These are phyloP conservation scores for Tulasnella sp. DNA, from an alignment of 768 basidiomycete species.

Conservation along the genomic window DNA sequence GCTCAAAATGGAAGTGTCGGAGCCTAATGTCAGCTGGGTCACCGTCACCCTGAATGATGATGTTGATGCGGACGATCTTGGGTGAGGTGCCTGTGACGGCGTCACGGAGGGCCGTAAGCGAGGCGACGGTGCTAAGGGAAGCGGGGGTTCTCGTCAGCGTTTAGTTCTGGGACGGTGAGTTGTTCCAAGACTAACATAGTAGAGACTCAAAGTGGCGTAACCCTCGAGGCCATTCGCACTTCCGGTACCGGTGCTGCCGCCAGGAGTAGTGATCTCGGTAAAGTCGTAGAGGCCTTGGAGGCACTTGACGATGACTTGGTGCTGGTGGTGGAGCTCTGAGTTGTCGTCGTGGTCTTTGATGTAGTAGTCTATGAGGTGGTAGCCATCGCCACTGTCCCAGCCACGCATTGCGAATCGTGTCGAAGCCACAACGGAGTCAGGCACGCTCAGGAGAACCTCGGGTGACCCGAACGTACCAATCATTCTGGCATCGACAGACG, in stretches of 20 bases:
- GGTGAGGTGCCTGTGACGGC: slow-evolving; percentile 16
- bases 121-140: slow-evolving; percentile 13
- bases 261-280: background rate
- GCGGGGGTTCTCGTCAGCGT: background rate
- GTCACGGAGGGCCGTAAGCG: slow-evolving; percentile 16
- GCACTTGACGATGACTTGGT: background rate
- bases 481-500: background rate
- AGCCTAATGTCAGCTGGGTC: background rate
- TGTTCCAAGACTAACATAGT: slow-evolving; percentile 22
- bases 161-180: slow-evolving; percentile 16
- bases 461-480: background rate
- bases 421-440: background rate
- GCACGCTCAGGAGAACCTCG: background rate
- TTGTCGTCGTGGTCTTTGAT: background rate
- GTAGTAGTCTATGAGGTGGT: too few relatives aligned
- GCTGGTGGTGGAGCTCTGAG: background rate
- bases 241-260: background rate
- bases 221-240: slow-evolving; percentile 1
- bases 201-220: slow-evolving; percentile 22
- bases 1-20: background rate
- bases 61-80: slow-evolving; percentile 21
- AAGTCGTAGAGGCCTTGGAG: too few relatives aligned
- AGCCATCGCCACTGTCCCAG: background rate
- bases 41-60: slow-evolving; percentile 18
- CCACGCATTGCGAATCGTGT: background rate